Percentiles rank a stretch among this genome's conserved stretches.
Conservation (phyloP, 805 yeast genomes). For the Candida germanica region DNA sequence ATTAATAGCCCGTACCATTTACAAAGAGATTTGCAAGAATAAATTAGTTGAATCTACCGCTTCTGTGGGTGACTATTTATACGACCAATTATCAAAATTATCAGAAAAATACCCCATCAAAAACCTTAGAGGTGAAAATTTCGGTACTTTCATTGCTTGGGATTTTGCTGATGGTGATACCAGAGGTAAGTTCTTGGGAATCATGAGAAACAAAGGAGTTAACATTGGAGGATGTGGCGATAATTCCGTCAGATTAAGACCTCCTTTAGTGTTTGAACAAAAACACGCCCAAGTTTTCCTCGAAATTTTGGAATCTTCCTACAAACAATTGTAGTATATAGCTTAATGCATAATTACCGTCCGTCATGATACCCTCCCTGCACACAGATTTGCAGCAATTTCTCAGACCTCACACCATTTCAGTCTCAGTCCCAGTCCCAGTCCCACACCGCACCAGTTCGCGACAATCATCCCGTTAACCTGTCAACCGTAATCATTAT, state of each 20-base stretch:
- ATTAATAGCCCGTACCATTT: constrained; percentile 58
- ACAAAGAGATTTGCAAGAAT: constrained; percentile 49
- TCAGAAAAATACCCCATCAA: constrained; percentile 42
- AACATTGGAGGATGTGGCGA: constrained; percentile 72
- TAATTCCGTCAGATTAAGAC: constrained; percentile 57
- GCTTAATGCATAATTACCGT: too few species aligned
- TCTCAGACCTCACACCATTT: too few species aligned
- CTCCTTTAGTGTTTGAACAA: constrained; percentile 58
- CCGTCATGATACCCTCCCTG: too few species aligned
- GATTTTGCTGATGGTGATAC: constrained; percentile 42
- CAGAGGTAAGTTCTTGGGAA: constrained; percentile 47
- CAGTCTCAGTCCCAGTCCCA: too few species aligned
- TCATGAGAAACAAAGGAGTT: constrained; percentile 51
- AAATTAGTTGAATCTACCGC: constrained; percentile 48
- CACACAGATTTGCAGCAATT: too few species aligned
- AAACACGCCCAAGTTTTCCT: constrained; percentile 59
- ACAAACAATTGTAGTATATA: constrained; percentile 2
- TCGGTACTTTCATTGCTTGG: constrained; percentile 68
- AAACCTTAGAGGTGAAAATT: constrained; percentile 60
- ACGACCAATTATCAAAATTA: constrained; percentile 36
- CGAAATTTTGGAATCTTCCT: constrained; percentile 29
- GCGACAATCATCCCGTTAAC: too few species aligned
- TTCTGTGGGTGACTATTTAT: constrained; percentile 54
- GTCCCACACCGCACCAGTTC: too few species aligned
- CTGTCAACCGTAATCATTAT: too few species aligned